Conservation (phyloP, 2,329 filamentous ascomycete genomes). For the Sclerotinia borealis region DNA sequence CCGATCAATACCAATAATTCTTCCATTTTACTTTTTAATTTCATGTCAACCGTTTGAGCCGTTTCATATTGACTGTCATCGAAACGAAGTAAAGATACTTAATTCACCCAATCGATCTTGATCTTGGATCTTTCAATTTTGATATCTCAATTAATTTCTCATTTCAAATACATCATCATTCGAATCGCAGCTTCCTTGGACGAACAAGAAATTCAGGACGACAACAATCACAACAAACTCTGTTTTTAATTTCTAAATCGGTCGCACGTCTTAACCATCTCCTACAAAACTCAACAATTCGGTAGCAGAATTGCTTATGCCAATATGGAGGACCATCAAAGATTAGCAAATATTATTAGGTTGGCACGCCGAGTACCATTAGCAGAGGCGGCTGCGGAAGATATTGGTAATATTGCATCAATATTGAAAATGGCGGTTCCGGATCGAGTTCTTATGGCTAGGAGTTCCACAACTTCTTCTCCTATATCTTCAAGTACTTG, state of each 20-base stretch:
- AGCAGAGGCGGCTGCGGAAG: slow-evolving; percentile 10
- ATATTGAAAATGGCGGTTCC: slow-evolving; percentile 25
- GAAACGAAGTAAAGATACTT: neutral
- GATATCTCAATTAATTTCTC: neutral
- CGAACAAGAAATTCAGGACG: neutral
- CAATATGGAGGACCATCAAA: slow-evolving; percentile 21
- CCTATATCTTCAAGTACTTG: slow-evolving; percentile 29
- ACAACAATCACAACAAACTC: neutral
- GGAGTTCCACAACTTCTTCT: slow-evolving; percentile 20
- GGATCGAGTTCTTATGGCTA: slow-evolving; percentile 22
- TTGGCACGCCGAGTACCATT: slow-evolving; percentile 24
- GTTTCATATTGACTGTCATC: neutral
- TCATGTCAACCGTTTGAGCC: neutral
- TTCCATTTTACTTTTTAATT: neutral
- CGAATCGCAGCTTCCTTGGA: slow-evolving; percentile 19
- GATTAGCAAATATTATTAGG: slow-evolving; percentile 25
- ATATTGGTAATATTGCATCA: slow-evolving; percentile 23
- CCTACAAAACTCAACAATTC: neutral
- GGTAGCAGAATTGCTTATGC: slow-evolving; percentile 13
- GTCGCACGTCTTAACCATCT: neutral
- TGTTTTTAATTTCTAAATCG: slow-evolving; percentile 3
- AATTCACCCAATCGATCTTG: slow-evolving; percentile 1
- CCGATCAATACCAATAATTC: neutral
- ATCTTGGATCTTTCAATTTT: neutral
- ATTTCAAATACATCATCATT: neutral